Conservation (phyloP, 192 early-diverging fungal genomes). For the Kickxella alabastrina region DNA sequence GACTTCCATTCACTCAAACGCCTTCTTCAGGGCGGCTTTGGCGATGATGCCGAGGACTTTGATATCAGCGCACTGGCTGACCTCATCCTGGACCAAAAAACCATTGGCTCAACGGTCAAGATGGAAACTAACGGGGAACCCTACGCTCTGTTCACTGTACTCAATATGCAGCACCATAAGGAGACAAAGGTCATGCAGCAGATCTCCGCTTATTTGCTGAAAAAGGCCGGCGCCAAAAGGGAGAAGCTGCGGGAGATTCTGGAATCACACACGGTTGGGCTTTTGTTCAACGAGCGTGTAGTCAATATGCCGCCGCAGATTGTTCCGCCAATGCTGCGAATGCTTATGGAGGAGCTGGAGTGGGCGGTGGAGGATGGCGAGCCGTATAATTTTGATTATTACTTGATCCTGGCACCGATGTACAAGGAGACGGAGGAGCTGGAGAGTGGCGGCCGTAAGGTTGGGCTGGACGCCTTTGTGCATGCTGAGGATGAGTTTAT, state of each 20-base stretch:
- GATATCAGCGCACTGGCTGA: slow-evolving; percentile 75
- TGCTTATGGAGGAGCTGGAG: slow-evolving; percentile 81
- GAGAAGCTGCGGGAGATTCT: slow-evolving; percentile 23
- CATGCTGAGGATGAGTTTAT: slow-evolving; percentile 93
- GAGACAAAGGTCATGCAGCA: slow-evolving; percentile 52
- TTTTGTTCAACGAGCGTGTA: slow-evolving; percentile 83
- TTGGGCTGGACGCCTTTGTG: slow-evolving; percentile 59
- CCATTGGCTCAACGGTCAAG: slow-evolving; percentile 87
- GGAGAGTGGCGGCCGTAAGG: slow-evolving; percentile 42
- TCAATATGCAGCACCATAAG: slow-evolving; percentile 66
- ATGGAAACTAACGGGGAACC: slow-evolving; percentile 78
- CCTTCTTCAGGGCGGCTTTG: slow-evolving; percentile 74
- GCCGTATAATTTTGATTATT: slow-evolving; percentile 80
- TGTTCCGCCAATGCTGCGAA: slow-evolving; percentile 83
- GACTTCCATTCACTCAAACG: slow-evolving; percentile 93
- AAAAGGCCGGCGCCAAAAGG: slow-evolving; percentile 51
- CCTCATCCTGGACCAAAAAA: slow-evolving; percentile 68
- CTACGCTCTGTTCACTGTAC: slow-evolving; percentile 78
- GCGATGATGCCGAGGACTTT: slow-evolving; percentile 74
- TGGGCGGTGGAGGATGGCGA: slow-evolving; percentile 66
- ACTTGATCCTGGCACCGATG: slow-evolving; percentile 72
- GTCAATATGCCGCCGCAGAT: slow-evolving; percentile 97
- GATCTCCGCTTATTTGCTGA: slow-evolving; percentile 61
- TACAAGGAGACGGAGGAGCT: slow-evolving; percentile 72
- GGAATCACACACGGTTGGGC: slow-evolving; percentile 49